Base-by-base conservation (phyloP, 2,329 filamentous ascomycete genomes). In the Botrytis aclada region DNA sequence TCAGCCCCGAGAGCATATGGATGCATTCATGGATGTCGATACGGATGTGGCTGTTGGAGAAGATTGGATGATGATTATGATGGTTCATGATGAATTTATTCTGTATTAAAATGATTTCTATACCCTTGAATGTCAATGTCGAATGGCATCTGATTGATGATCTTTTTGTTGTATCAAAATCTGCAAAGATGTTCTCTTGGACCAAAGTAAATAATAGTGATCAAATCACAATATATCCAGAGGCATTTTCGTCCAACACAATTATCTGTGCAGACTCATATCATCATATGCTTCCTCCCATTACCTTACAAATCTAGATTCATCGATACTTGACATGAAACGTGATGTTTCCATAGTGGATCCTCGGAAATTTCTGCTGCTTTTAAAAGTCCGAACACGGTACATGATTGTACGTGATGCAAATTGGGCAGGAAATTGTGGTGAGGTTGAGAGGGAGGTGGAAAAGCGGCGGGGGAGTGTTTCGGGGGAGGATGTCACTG, bases 1-100 rank as follows among this genome's bases (percentile, higher is more conserved):
- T 5, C 25, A 18, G 39, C 8, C 7, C 37, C 37, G 45, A 20
- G 45, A 47, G 64, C 16, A 20, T 51, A n/a, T 66, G 64, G 45
- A 66, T 54, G 64, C 34, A 66, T 54, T 66, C 34, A 9, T 66
- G 64, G 64, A 66, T 66, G 64, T n/a, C 9, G 32, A 32, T 66
- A 2, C 45, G 64, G 32, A 66, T 14, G 10, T 54, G 64, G 43
- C 64, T 66, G 2, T 54, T 66, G 14, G 45, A 66, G 32, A 66
- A 54, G 32, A 9, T 66, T 39, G 64, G 64, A 54, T 66, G 37
- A 39, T 51, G 8, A 5, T 64, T 43, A 32, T 64, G 7, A 45
- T 29, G 34, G 39, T 32, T 43, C 25, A 54, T 5, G 22, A 66
- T 39, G 45, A 66, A 37, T n/a, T 25, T 9, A 56, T 56, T 29